Percentiles rank a stretch among this genome's conserved stretches.
These are phyloP conservation scores for Spongiforma sp. DNA, from an alignment of 1,284 basidiomycete species.

Conservation along the genomic window DNA sequence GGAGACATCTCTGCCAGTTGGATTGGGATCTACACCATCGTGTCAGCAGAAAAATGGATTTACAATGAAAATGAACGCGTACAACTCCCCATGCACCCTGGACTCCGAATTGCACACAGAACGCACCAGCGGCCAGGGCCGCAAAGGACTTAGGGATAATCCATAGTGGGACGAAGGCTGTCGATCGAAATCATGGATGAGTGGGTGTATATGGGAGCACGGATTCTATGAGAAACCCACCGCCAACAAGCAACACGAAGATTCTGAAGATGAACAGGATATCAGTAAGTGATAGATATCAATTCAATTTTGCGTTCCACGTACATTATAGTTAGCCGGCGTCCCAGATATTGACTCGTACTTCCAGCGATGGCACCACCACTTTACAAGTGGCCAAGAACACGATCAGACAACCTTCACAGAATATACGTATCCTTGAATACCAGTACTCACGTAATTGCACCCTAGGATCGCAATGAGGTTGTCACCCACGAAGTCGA, in stretches of 20 bases:
- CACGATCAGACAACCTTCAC: not conserved
- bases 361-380: slow-evolving; percentile 85
- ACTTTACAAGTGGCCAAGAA: slow-evolving; percentile 36
- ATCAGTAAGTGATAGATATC: not conserved
- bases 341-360: slow-evolving; percentile 85
- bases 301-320: slow-evolving; percentile 21
- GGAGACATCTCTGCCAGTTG: slow-evolving; percentile 92
- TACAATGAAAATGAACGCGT: slow-evolving; percentile 3
- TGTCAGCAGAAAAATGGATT: not conserved
- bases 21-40: slow-evolving; percentile 67
- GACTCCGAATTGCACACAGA: slow-evolving; percentile 88
- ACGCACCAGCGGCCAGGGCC: slow-evolving; percentile 77
- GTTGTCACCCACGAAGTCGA: slow-evolving; percentile 72
- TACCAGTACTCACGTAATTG: slow-evolving; percentile 54
- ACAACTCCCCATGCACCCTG: slow-evolving; percentile 84
- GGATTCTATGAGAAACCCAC: slow-evolving; percentile 12
- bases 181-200: slow-evolving; percentile 1
- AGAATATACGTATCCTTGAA: not conserved
- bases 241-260: slow-evolving; percentile 56
- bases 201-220: slow-evolving; percentile 68
- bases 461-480: slow-evolving; percentile 56
- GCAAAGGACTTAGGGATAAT: slow-evolving; percentile 75
- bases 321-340: slow-evolving; percentile 85
- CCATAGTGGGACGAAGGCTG: slow-evolving; percentile 83
- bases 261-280: not conserved